Percentiles rank a stretch among this genome's conserved stretches.
phyloP scores from a whole-genome alignment of 177 flowering plant species.

The Tripterygium wilfordii region DNA sequence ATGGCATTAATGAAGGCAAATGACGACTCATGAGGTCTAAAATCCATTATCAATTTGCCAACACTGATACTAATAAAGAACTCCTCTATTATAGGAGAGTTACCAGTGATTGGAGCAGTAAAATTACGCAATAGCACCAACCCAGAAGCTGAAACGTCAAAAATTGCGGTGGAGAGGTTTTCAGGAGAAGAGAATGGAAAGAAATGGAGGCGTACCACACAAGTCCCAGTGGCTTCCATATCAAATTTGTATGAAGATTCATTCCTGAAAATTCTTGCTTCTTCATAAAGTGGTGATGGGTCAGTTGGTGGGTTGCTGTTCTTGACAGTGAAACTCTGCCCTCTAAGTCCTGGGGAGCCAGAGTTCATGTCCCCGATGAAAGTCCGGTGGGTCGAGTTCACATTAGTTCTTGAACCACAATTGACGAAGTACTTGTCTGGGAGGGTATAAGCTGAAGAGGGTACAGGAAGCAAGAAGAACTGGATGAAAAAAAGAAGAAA shows the following conservation, averaged over 20 bases:
- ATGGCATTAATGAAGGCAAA: constrained; percentile 49
- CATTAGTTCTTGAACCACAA: constrained; percentile 23
- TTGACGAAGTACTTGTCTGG: constrained; percentile 23
- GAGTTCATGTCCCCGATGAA: constrained; percentile 17
- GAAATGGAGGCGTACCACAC: constrained; percentile 17
- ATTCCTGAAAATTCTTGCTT: constrained; percentile 13
- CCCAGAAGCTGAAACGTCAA: constrained; percentile 16
- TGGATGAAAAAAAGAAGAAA: constrained; percentile 4
- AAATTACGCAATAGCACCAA: constrained; percentile 16
- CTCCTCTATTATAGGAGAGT: constrained; percentile 18
- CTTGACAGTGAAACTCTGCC: not conserved
- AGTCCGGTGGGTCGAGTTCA: not conserved
- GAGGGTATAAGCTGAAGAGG: constrained; percentile 14
- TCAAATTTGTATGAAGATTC: constrained; percentile 7
- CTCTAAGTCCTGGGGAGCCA: not conserved
- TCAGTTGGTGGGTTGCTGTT: not conserved
- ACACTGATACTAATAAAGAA: constrained; percentile 10
- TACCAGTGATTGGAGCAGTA: constrained; percentile 1
- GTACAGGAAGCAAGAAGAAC: constrained; percentile 1
- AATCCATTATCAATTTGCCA: constrained; percentile 8
- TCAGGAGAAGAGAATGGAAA: constrained; percentile 6
- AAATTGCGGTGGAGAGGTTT: constrained; percentile 5
- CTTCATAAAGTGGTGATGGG: constrained; percentile 6
- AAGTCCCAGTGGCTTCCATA: constrained; percentile 3
- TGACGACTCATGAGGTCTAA: constrained; percentile 25